Evolutionary conservation across 2,329 filamentous ascomycete genomes (phyloP), one percentile per base, ranked within the genome.

Genomic region (Cladosporium halotolerans): DNA sequence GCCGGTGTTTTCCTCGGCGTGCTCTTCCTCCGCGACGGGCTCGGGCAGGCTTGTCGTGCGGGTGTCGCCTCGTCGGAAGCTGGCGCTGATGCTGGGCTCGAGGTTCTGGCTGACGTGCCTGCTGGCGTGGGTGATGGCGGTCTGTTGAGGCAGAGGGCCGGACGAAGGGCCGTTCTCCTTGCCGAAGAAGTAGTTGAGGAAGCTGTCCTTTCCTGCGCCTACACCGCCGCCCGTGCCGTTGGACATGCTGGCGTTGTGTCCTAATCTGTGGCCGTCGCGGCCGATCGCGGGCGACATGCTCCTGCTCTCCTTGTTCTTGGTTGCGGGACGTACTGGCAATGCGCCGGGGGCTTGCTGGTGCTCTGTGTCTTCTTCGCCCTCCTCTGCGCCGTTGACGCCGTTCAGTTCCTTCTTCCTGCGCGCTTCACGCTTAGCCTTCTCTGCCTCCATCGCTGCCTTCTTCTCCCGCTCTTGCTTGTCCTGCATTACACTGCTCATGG

Each of bases 181-280:
- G 63, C 93, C 91, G 65, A 99, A 99, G 73, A 99, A 99, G 72
- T 99, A 99, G 72, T 92, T 97, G 57, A 99, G 72, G 76, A 99
- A 99, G 0, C 90, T 95, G 72, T 99, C 93, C 57, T 85, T 82
- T 39, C 88, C 82, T n/a, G 67, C 80, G 53, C 84, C 84, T 5
- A 28, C 23, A 4, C 75, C 75, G 58, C 62, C 62, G 31, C 60
- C 60, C 1, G 59, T 47, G 16, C 57, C 55, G 10, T 54, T 54
- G 18, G 50, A 36, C 44, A 46, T 46, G 46, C 56, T 58, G 13
- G 56, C 50, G 6, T 57, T 34, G 32, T 66, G 63, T 19, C 53
- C 57, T 38, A 64, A 48, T 51, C 65, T 55, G 47, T 65, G 62
- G 41, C 75, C 67, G 38, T 68, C 69, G 50, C 79, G 74, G 23